Evolutionary conservation across 1,284 basidiomycete genomes (phyloP), one percentile per base, ranked within the genome.

Genomic region (Cryptococcus jaspeensis): DNA sequence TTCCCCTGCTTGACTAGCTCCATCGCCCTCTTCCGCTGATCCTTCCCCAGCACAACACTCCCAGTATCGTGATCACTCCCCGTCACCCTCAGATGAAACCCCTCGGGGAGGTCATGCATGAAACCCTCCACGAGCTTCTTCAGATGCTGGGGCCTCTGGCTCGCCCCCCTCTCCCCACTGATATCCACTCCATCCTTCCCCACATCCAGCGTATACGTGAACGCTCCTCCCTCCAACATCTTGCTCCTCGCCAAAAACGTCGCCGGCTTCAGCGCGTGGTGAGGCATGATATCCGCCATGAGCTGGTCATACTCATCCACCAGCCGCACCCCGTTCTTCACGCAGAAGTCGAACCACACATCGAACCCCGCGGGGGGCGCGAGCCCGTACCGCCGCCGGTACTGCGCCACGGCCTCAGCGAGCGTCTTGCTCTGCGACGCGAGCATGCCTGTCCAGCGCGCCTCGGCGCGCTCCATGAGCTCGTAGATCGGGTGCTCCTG

Each of bases 311-410:
- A 78, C 52, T 75, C 92, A 76, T 97, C 92, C 6, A 91, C 81
- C 76, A 97, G 84, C 66, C 85, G 84, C 59, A 92, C 86, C 20
- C 83, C 79, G 67, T 88, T 82, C 49, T 84, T 79, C 73, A 82
- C 77, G 35, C 86, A 87, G 74, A 92, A 96, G 48, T 78, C 67
- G 56, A 71, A 81, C 76, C 76, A 78, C 9, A 56, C 55, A 55
- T 79, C 79, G 62, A 79, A 80, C 0, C 79, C 80, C n/a, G 64
- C 63, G 0, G 80, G 80, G 8, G 79, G 78, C 15, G 67, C 49
- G 32, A 79, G 72, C 12, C 71, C 64, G 58, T 85, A 84, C 12
- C 83, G 72, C n/a, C 78, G 72, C 58, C 78, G 76, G 74, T 88
- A 87, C 64, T 85, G 84, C 20, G 68, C 69, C 1, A 82, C 81